Evolutionary conservation across 192 early-diverging fungal genomes (phyloP).

Genomic region (Mortierella alpina): DNA sequence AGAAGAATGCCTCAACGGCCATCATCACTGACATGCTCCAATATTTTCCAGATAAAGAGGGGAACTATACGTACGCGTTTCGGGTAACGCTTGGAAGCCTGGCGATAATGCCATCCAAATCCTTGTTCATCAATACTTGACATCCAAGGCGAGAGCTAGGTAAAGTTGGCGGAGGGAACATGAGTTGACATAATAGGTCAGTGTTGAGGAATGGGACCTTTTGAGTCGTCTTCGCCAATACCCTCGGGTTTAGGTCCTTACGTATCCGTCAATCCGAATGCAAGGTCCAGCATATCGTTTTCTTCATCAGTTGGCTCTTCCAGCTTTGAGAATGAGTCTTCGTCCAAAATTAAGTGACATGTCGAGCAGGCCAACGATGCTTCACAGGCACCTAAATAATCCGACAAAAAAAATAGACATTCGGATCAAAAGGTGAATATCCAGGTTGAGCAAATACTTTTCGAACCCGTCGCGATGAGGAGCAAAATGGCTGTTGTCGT

Average conservation of each 20-base stretch:
- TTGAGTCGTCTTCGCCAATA: not conserved
- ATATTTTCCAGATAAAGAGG: not conserved
- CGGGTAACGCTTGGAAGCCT: slow-evolving; percentile 89
- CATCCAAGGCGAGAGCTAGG: slow-evolving; percentile 92
- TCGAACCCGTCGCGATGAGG: not conserved
- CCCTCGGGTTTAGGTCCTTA: slow-evolving; percentile 51
- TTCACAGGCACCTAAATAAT: slow-evolving; percentile 92
- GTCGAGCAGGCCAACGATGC: slow-evolving; percentile 95
- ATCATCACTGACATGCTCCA: not conserved
- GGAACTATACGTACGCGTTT: slow-evolving; percentile 60
- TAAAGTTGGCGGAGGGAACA: not conserved
- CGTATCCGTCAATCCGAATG: slow-evolving; percentile 96
- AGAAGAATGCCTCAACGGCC: not conserved
- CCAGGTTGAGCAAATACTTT: not conserved
- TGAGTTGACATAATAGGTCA: not conserved
- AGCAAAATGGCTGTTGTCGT: not conserved
- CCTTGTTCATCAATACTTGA: slow-evolving; percentile 87
- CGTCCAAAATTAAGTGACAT: slow-evolving; percentile 91
- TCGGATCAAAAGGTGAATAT: not conserved
- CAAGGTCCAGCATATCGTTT: slow-evolving; percentile 98
- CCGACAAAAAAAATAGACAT: not conserved
- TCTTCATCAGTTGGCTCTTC: slow-evolving; percentile 97
- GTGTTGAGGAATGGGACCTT: not conserved
- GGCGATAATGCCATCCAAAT: slow-evolving; percentile 92
- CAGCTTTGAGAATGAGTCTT: slow-evolving; percentile 81